Evolutionary conservation across 805 yeast genomes (phyloP), one percentile per base, ranked within the genome.

Genomic region (Metschnikowia cerradonensis): DNA sequence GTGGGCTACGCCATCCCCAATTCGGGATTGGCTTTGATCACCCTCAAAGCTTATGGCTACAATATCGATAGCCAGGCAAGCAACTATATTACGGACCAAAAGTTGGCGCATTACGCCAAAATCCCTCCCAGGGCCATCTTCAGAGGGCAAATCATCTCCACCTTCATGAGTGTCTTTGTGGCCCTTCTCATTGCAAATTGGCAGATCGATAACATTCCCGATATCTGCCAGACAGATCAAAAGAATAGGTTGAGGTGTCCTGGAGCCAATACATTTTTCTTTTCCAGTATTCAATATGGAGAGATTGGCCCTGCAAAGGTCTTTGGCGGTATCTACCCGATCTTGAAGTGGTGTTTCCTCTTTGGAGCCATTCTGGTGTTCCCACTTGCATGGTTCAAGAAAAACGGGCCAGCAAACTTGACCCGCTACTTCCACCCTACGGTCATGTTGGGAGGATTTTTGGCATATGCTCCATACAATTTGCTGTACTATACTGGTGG

Each of bases 1-100:
- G 79, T 81, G 26, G 90, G 89, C 2, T 84, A 82, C 63, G 75
- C 84, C 52, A 70, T 80, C 11, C 88, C 88, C 3, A 88, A 82
- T 44, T 78, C 80, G 49, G 83, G 89, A 1, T 65, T 82, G 15
- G 86, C 87, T 0, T 75, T 82, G 66, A 81, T 86, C 72, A 68
- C 77, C 11, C 61, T 80, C 51, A 80, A 80, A 52, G 76, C 79
- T 0, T 74, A 71, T 47, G 83, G 83, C 40, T 61, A 81, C 45
- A 83, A 81, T 59, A 80, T 82, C 54, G 84, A 81, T 60, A 78
- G 78, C 30, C 88, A 83, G 65, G 86, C 88, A 11, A 81, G 82
- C 53, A 77, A 72, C 60, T 84, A 79, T 56, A 63, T 63, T 48
- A 63, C 66, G 3, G 66, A 62, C 49, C 67, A 63, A 39, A 63